Evolutionary conservation across 306 rosid species (phyloP), one percentile per base, ranked within the genome.

Genomic region (Chamaecrista fasciculata): DNA sequence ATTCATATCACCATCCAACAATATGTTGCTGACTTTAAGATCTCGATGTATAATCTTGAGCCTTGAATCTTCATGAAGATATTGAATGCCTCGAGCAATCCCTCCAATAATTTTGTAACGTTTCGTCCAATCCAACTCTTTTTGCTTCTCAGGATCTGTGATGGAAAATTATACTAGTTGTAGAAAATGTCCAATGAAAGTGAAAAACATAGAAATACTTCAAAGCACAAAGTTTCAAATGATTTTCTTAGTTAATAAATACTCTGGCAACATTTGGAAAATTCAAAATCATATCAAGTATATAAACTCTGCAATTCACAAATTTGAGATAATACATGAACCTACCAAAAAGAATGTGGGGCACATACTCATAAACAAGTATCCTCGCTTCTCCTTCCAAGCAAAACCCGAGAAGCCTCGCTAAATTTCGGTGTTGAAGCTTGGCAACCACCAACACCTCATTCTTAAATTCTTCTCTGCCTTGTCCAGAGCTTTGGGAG

Each of bases 11-110:
- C 7, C 26, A 15, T 84, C 89, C 16, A 86, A 51, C 14, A 89
- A 71, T 26, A 86, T 23, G 11, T 86, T 83, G 15, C 85, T 78
- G 15, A 78, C 74, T 74, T 89, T 89, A 5, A 89, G 76, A 74
- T 89, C 87, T 9, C 86, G 77, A 23, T 86, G 86, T 3, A 89
- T 82, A 11, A 86, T 84, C 74, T 56, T 75, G 37, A 86, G 76
- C 3, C 73, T 65, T 16, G 87, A 82, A 42, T 86, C 87, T 65
- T 86, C 85, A 26, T 89, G 91, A 12, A 86, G 86, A 58, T 82
- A 86, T 36, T 82, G 76, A 59, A 84, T 80, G 16, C 86, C 87
- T 39, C 72, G 73, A 26, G 84, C 87, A 66, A 84, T 57, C 11
- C 87, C 91, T 42, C 5, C 28, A 6, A 84, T 74, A 33, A 89